Evolutionary conservation across 2,329 filamentous ascomycete genomes (phyloP).

Genomic region (Metarhizium album): DNA sequence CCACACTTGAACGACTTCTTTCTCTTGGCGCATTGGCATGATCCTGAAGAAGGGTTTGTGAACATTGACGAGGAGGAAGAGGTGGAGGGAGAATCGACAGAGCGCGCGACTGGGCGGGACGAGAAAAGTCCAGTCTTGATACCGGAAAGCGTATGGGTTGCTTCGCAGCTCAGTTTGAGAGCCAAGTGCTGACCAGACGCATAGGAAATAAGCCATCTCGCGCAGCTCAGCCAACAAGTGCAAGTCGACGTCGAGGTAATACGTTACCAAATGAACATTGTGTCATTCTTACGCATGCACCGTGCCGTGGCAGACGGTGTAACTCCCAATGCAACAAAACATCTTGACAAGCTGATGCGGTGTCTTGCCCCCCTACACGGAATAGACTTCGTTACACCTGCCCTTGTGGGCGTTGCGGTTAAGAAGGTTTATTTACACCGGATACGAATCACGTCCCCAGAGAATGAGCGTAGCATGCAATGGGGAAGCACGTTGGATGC

Average conservation of each 20-base stretch:
- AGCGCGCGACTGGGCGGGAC: constrained; percentile 33
- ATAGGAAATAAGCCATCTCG: constrained; percentile 48
- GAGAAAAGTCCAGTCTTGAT: constrained; percentile 23
- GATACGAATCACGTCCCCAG: constrained; percentile 56
- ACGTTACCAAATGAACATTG: constrained; percentile 78
- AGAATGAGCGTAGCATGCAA: constrained; percentile 77
- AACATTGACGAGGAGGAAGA: constrained; percentile 54
- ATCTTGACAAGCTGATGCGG: constrained; percentile 59
- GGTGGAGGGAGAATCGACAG: constrained; percentile 25
- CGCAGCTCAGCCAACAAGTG: constrained; percentile 45
- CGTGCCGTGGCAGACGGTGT: constrained; percentile 72
- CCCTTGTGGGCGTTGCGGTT: constrained; percentile 70
- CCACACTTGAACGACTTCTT: constrained; percentile 68
- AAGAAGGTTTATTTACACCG: constrained; percentile 84
- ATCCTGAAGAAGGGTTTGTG: constrained; percentile 58
- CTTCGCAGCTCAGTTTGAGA: background rate
- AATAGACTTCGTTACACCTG: constrained; percentile 71
- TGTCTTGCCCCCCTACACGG: constrained; percentile 74
- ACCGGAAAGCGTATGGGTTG: constrained; percentile 29
- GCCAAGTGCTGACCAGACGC: constrained; percentile 7
- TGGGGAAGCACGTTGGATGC: constrained; percentile 76
- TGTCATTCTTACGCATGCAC: constrained; percentile 79
- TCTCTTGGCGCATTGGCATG: constrained; percentile 80
- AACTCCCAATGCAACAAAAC: constrained; percentile 65
- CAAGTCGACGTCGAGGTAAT: constrained; percentile 65